A percentile compares a stretch with the other conserved stretches of the same genome.
phyloP scores from a whole-genome alignment of 2,329 filamentous ascomycete genomes.

The Tolypocladium inflatum region DNA sequence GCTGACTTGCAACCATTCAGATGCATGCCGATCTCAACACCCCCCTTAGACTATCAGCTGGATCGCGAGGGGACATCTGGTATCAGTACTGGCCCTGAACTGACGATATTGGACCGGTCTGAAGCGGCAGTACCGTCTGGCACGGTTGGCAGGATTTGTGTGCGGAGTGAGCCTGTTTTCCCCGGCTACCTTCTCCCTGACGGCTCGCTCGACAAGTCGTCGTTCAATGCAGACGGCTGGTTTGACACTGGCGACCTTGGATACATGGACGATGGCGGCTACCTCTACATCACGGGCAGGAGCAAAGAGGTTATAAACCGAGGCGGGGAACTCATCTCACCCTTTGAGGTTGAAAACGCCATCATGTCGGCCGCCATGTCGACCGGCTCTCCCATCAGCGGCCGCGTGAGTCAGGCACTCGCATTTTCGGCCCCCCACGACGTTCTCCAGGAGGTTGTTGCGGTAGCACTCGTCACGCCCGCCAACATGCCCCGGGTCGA shows the following conservation, averaged over 20 bases:
- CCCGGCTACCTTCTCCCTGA: slow-evolving; percentile 36
- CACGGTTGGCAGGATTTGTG: slow-evolving; percentile 36
- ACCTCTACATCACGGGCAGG: slow-evolving; percentile 43
- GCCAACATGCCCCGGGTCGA: slow-evolving; percentile 32
- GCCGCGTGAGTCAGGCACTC: slow-evolving; percentile 37
- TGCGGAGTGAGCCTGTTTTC: slow-evolving; percentile 42
- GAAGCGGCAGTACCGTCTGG: slow-evolving; percentile 19
- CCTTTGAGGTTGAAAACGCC: slow-evolving; percentile 49
- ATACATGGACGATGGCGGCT: slow-evolving; percentile 39
- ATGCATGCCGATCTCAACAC: slow-evolving; percentile 49
- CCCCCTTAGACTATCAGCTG: slow-evolving; percentile 40
- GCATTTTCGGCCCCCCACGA: slow-evolving; percentile 44
- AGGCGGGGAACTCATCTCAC: slow-evolving; percentile 49
- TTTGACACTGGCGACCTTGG: slow-evolving; percentile 47
- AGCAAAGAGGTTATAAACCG: slow-evolving; percentile 49
- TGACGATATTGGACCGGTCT: slow-evolving; percentile 36
- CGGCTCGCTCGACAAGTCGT: slow-evolving; percentile 30
- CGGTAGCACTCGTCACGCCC: slow-evolving; percentile 40
- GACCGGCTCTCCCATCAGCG: slow-evolving; percentile 30
- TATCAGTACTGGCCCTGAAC: slow-evolving; percentile 39
- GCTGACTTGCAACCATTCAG: slow-evolving; percentile 7
- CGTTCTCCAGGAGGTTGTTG: slow-evolving; percentile 46
- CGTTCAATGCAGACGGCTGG: slow-evolving; percentile 39
- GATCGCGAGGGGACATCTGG: slow-evolving; percentile 45
- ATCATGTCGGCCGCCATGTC: slow-evolving; percentile 36